phyloP scores from a whole-genome alignment of 768 basidiomycete genomes.

The Hygrocybe punicea region DNA sequence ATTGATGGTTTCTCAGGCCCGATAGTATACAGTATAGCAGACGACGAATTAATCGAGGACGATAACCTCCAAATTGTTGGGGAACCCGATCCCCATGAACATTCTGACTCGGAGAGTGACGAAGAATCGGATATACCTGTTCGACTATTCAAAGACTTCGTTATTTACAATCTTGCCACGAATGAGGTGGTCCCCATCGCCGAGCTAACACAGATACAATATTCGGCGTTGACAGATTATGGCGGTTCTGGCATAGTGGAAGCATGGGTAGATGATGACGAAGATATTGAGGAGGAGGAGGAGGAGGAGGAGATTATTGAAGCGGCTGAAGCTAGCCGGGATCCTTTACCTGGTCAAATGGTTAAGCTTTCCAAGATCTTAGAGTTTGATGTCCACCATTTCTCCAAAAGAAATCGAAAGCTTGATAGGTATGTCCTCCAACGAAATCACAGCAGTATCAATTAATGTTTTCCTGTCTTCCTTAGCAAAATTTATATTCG shows the following conservation, averaged over 20 bases:
- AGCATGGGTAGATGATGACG: slow-evolving; percentile 33
- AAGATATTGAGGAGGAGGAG: slow-evolving; percentile 24
- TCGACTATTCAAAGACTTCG: slow-evolving; percentile 52
- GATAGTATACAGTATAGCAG: slow-evolving; percentile 12
- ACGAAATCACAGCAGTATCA: neutral
- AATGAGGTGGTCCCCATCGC: slow-evolving; percentile 40
- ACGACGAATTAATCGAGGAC: slow-evolving; percentile 40
- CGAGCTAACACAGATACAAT: slow-evolving; percentile 36
- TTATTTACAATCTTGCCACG: slow-evolving; percentile 44
- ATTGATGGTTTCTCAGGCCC: slow-evolving; percentile 3
- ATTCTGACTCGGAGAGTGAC: slow-evolving; percentile 17
- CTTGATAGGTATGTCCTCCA: slow-evolving; percentile 45
- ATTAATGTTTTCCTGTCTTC: neutral
- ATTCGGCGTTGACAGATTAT: slow-evolving; percentile 18
- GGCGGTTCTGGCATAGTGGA: slow-evolving; percentile 42
- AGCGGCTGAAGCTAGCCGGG: slow-evolving; percentile 30
- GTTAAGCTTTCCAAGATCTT: slow-evolving; percentile 44
- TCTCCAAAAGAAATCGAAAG: slow-evolving; percentile 21
- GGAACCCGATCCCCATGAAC: slow-evolving; percentile 33
- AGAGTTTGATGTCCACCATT: slow-evolving; percentile 48
- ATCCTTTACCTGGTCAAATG: slow-evolving; percentile 22
- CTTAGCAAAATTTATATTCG: slow-evolving; percentile 60
- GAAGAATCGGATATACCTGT: slow-evolving; percentile 49
- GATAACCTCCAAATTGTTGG: slow-evolving; percentile 42
- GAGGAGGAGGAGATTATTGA: slow-evolving; percentile 36